Evolutionary conservation across 208 protist species (phyloP).

Genomic region (Wallacemonas sp.): DNA sequence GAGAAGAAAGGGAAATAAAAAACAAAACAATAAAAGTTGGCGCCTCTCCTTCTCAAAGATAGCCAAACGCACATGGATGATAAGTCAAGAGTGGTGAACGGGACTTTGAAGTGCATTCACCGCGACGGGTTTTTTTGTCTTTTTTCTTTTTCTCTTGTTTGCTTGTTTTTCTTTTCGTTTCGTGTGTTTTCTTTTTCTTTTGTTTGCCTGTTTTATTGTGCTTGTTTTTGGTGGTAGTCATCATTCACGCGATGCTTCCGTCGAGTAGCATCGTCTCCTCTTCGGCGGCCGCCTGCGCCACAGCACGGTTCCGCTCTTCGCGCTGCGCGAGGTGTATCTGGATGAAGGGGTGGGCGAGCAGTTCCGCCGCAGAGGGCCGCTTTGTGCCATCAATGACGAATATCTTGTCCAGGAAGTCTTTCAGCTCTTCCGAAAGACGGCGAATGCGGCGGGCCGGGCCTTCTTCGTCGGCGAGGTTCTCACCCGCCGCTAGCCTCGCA

Average conservation of each 20-base stretch:
- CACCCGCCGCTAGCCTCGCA: constrained; percentile 7
- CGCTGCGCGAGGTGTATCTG: not conserved
- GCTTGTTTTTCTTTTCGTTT: too few species aligned
- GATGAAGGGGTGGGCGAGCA: constrained; percentile 60
- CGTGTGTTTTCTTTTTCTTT: not conserved
- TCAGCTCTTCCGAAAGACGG: constrained; percentile 23
- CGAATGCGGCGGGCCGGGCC: not conserved
- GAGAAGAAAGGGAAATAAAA: not conserved
- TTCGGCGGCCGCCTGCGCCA: not conserved
- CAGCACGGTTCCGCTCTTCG: not conserved
- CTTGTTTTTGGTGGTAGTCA: not conserved
- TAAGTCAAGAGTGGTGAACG: too few species aligned
- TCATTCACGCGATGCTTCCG: not conserved
- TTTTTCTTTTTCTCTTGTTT: too few species aligned
- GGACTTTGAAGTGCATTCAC: too few species aligned
- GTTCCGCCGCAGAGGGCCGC: constrained; percentile 40
- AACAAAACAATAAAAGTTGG: constrained; percentile 3
- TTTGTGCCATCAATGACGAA: constrained; percentile 45
- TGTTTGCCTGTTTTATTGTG: not conserved
- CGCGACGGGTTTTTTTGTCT: too few species aligned
- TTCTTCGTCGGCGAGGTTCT: not conserved
- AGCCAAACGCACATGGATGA: too few species aligned
- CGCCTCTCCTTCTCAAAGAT: too few species aligned
- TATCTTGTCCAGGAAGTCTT: constrained; percentile 36
- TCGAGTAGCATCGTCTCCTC: not conserved